Base-by-base conservation (phyloP, 1,284 basidiomycete species). In the Thelephora terrestris region DNA sequence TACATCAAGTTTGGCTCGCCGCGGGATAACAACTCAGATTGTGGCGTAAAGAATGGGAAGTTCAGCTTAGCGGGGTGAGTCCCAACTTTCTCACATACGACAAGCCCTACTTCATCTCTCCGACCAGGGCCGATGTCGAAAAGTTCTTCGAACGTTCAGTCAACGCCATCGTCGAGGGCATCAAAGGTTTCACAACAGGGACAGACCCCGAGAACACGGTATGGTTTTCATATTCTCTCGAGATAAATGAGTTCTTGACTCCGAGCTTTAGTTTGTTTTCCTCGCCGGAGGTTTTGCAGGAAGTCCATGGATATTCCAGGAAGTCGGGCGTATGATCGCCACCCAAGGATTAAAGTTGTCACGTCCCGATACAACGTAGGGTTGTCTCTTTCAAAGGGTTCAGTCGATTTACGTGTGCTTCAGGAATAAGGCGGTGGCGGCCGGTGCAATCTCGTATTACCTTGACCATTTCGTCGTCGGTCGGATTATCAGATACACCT, bases 1-100 rank as follows among this genome's bases (percentile, higher is more conserved):
- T 75, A 66, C 47, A 71, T 78, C 52, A 68, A 66, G 47, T 78
- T 79, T 52, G 75, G 75, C n/a, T 63, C 62, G 10, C 53, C 66
- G 5, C 62, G 67, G 9, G 74, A 78, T 52, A 70, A 64, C 42
- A 74, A 78, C 51, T 58, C 62, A 0, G 53, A 62, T 14, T 58
- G 68, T 23, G 74, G 67, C 7, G 75, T 78, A 37, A 64, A 65
- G 14, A 64, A 61, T 2, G 75, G 76, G 1, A 71, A 74, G 52
- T 65, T 77, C 20, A 67, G 63, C 43, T 52, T 78, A 3, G 47
- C 59, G 29, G 75, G 74, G 75, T 70, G 52, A 50, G 54, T 39
- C 4, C 5, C 5, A 27, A 10, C 14, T 32, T 14, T 32, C 29
- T 9, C 14, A 9, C 29, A 9, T 9, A 27, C 29, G 7, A 10